Conservation (phyloP, 352 stramenopile genomes). For the Phytophthora crassamura region DNA sequence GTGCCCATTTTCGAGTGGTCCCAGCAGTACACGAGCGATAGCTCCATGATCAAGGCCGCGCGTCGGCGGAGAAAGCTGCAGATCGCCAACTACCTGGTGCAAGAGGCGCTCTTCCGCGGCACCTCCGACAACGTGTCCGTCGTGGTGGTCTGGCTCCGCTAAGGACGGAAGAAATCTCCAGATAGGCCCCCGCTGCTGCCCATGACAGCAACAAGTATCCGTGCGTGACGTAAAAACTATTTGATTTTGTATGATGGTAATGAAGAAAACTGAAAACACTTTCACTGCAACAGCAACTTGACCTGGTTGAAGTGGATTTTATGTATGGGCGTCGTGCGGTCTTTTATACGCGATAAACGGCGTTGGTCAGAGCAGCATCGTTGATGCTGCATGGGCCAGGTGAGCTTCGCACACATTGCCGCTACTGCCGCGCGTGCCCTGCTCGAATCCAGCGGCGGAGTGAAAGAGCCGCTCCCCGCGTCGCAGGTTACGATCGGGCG, state of each 20-base stretch:
- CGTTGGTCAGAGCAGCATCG: too few species aligned
- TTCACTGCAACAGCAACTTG: slow-evolving; percentile 3
- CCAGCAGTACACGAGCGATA: slow-evolving; percentile 90
- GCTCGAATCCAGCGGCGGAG: slow-evolving; percentile 9
- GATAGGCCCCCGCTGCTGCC: slow-evolving; percentile 3
- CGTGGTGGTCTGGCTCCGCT: slow-evolving; percentile 91
- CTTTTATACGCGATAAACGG: slow-evolving; percentile 16
- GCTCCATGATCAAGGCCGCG: slow-evolving; percentile 91
- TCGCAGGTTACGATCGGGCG: slow-evolving; percentile 11
- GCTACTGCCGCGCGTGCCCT: background rate
- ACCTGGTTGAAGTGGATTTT: slow-evolving; percentile 27
- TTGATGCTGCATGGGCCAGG: slow-evolving; percentile 14
- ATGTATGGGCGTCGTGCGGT: slow-evolving; percentile 7
- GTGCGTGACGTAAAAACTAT: slow-evolving; percentile 26
- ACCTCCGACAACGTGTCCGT: slow-evolving; percentile 94
- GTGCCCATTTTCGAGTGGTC: slow-evolving; percentile 92
- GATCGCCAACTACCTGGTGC: slow-evolving; percentile 93
- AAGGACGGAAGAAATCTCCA: slow-evolving; percentile 5
- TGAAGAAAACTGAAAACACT: slow-evolving; percentile 14
- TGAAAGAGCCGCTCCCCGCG: background rate
- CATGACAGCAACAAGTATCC: slow-evolving; percentile 22
- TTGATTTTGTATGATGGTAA: slow-evolving; percentile 22
- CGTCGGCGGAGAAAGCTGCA: slow-evolving; percentile 87
- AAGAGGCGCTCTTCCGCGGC: slow-evolving; percentile 90
- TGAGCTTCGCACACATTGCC: slow-evolving; percentile 7